Percentiles rank a stretch among this genome's conserved stretches.
Conservation (phyloP, 768 basidiomycete genomes). For the Scleroderma citrinum region DNA sequence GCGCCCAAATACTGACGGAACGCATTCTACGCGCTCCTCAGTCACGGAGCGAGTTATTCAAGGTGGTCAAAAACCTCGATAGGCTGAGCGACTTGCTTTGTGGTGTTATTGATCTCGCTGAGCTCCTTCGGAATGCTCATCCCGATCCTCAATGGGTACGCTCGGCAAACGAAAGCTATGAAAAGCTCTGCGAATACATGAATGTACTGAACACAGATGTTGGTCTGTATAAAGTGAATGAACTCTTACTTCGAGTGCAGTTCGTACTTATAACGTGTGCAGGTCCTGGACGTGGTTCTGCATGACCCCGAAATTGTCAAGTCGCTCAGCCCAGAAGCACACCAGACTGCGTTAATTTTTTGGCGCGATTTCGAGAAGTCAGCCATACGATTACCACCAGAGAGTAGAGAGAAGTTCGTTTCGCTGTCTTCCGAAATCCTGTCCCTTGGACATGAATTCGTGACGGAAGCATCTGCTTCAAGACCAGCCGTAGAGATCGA, state of each 20-base stretch:
- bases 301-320: slow-evolving; percentile 60
- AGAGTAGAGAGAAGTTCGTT: slow-evolving; percentile 77
- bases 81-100: slow-evolving; percentile 94
- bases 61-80: slow-evolving; percentile 94
- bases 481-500: slow-evolving; percentile 65
- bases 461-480: slow-evolving; percentile 57
- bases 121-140: slow-evolving; percentile 89
- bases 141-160: slow-evolving; percentile 81
- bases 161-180: slow-evolving; percentile 83
- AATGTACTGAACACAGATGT: slow-evolving; percentile 93
- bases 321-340: slow-evolving; percentile 67
- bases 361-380: slow-evolving; percentile 97
- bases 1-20: slow-evolving; percentile 77
- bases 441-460: slow-evolving; percentile 79
- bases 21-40: slow-evolving; percentile 73
- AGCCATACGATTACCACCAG: slow-evolving; percentile 81
- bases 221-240: slow-evolving; percentile 79
- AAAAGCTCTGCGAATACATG: slow-evolving; percentile 93
- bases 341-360: slow-evolving; percentile 87
- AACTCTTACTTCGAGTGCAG: slow-evolving; percentile 3
- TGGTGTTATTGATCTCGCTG: slow-evolving; percentile 93
- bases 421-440: slow-evolving; percentile 86
- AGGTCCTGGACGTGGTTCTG: slow-evolving; percentile 71
- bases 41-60: slow-evolving; percentile 67
- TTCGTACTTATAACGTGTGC: slow-evolving; percentile 14